These are phyloP conservation scores for Metschnikowia proteae DNA, from an alignment of 805 yeast species.

Conservation along the genomic window DNA sequence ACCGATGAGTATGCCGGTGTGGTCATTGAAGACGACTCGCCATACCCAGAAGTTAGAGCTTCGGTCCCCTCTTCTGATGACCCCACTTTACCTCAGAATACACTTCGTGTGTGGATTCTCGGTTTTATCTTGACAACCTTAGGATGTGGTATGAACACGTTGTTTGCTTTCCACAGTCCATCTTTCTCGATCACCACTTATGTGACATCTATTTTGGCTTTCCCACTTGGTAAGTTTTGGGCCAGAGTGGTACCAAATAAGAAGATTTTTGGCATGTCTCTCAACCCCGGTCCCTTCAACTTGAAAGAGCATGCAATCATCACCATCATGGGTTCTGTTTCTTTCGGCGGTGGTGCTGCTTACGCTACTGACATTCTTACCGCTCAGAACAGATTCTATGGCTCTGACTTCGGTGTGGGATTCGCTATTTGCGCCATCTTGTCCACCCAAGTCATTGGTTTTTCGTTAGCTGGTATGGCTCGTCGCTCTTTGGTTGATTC, in stretches of 20 bases:
- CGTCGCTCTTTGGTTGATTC: constrained; percentile 60
- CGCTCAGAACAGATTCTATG: constrained; percentile 49
- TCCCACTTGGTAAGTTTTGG: constrained; percentile 56
- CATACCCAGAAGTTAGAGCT: constrained; percentile 67
- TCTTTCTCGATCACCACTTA: constrained; percentile 46
- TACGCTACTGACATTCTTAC: constrained; percentile 56
- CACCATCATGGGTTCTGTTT: constrained; percentile 49
- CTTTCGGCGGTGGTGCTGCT: constrained; percentile 43
- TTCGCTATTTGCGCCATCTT: constrained; percentile 49
- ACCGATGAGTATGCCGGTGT: constrained; percentile 19
- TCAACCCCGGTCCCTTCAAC: constrained; percentile 63
- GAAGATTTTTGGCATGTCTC: constrained; percentile 28
- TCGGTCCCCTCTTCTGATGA: constrained; percentile 54
- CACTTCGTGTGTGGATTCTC: constrained; percentile 53
- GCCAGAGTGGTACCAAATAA: constrained; percentile 34
- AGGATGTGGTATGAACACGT: constrained; percentile 57
- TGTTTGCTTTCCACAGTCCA: constrained; percentile 58
- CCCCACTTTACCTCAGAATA: constrained; percentile 45
- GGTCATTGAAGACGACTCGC: constrained; percentile 27
- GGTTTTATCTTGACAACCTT: constrained; percentile 49
- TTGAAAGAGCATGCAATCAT: constrained; percentile 59
- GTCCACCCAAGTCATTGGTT: constrained; percentile 63
- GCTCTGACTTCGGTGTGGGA: constrained; percentile 47
- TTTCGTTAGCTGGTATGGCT: constrained; percentile 62
- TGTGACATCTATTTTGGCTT: constrained; percentile 57